phyloP scores from a whole-genome alignment of 2,329 filamentous ascomycete genomes.

The Alternaria angustiovoidea region DNA sequence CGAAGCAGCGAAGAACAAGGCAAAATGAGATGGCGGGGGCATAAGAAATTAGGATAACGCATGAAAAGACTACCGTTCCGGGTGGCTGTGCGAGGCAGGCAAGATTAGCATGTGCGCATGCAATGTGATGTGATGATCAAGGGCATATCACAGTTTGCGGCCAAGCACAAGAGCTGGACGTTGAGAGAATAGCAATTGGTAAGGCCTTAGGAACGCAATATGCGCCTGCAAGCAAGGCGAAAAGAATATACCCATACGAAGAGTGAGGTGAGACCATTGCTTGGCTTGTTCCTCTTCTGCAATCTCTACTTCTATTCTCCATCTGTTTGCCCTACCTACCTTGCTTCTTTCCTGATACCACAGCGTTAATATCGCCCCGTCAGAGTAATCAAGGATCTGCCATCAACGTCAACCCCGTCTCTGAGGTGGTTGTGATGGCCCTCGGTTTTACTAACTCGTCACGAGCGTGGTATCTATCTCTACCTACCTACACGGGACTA shows the following conservation, averaged over 20 bases:
- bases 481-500: background rate
- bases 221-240: background rate
- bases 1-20: conserved; percentile 48
- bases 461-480: background rate
- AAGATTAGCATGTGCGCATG: background rate
- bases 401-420: background rate
- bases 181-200: background rate
- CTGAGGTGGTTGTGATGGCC: background rate
- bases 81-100: background rate
- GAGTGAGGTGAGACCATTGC: background rate
- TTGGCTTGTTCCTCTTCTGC: background rate
- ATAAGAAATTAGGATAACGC: background rate
- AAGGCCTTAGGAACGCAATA: background rate
- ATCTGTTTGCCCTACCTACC: background rate
- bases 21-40: conserved; percentile 34
- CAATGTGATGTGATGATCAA: background rate
- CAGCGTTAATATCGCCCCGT: background rate
- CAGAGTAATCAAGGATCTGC: background rate
- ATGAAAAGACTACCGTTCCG: background rate
- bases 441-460: background rate
- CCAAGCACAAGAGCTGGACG: background rate
- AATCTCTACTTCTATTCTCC: background rate
- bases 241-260: conserved; percentile 1
- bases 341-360: background rate
- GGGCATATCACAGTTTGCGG: background rate